phyloP scores from a whole-genome alignment of 768 basidiomycete species.

The Termitomyces bulborhizus region DNA sequence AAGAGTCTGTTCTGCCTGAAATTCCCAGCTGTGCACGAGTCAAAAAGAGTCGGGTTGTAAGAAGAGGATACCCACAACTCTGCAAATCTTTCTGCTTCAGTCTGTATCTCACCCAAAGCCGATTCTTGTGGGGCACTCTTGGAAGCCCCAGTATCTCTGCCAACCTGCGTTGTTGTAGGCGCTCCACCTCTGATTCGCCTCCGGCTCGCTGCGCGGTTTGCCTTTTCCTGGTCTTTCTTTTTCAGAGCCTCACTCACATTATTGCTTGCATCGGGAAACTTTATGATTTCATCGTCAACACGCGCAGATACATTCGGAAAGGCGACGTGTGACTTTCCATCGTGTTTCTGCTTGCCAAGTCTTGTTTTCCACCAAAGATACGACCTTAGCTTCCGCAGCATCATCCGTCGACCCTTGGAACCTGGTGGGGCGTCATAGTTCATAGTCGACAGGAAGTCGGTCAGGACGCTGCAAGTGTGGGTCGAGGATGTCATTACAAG shows the following conservation, averaged over 20 bases:
- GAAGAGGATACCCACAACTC: constrained; percentile 42
- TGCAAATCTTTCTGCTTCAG: constrained; percentile 48
- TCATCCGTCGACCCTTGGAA: constrained; percentile 65
- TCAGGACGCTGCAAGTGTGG: constrained; percentile 65
- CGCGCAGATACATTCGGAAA: constrained; percentile 17
- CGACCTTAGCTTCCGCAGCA: constrained; percentile 63
- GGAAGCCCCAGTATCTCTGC: constrained; percentile 1
- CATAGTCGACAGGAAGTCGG: constrained; percentile 72
- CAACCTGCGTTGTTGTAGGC: constrained; percentile 20
- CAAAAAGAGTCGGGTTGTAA: neutral
- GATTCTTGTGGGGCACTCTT: constrained; percentile 17
- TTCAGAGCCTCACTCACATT: constrained; percentile 67
- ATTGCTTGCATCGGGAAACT: constrained; percentile 22
- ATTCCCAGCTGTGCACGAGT: constrained; percentile 24
- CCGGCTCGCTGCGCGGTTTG: constrained; percentile 55
- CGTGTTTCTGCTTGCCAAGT: constrained; percentile 30
- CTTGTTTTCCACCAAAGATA: constrained; percentile 83
- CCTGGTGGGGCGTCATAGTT: constrained; percentile 52
- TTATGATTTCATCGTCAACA: constrained; percentile 18
- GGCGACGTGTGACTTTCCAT: constrained; percentile 22
- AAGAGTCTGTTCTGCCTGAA: constrained; percentile 20
- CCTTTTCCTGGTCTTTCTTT: constrained; percentile 66
- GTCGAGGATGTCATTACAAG: constrained; percentile 87
- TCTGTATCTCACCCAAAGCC: constrained; percentile 27
- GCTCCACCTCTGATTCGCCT: constrained; percentile 77